Conservation (phyloP, 441 rosid genomes). For the Gossypium gossypioides region DNA sequence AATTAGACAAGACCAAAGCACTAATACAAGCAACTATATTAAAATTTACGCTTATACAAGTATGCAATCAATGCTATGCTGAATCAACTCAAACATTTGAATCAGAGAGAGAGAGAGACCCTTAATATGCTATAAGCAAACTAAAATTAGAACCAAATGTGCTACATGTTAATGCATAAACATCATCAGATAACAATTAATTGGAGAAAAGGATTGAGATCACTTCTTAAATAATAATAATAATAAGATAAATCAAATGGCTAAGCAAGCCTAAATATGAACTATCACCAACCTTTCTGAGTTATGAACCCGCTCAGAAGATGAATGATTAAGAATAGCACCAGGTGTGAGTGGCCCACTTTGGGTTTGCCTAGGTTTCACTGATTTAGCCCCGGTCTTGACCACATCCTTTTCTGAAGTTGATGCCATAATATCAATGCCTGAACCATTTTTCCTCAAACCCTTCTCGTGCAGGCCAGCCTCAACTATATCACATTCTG, state of each 20-base stretch:
- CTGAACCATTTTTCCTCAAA: conserved; percentile 33
- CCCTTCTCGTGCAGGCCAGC: conserved; percentile 18
- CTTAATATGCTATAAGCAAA: not conserved
- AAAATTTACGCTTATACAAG: not conserved
- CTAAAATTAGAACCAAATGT: not conserved
- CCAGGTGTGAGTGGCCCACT: conserved; percentile 80
- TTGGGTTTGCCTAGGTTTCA: conserved; percentile 59
- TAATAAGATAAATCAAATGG: not conserved
- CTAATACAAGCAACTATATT: not conserved
- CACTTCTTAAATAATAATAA: not conserved
- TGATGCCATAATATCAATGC: conserved; percentile 38
- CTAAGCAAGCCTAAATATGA: conserved; percentile 7
- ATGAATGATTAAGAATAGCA: conserved; percentile 42
- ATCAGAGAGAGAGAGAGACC: not conserved
- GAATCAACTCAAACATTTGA: not conserved
- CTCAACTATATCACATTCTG: conserved; percentile 30
- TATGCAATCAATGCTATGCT: not conserved
- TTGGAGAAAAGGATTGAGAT: not conserved
- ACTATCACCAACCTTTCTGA: conserved; percentile 49
- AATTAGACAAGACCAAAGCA: not conserved
- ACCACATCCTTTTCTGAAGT: conserved; percentile 40
- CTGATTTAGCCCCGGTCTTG: conserved; percentile 38
- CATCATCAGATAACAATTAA: not conserved
- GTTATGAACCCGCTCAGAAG: conserved; percentile 44
- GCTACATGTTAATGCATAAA: not conserved